Base-by-base conservation (phyloP, 257 asterid species). In the Jaltomata sinuosa region DNA sequence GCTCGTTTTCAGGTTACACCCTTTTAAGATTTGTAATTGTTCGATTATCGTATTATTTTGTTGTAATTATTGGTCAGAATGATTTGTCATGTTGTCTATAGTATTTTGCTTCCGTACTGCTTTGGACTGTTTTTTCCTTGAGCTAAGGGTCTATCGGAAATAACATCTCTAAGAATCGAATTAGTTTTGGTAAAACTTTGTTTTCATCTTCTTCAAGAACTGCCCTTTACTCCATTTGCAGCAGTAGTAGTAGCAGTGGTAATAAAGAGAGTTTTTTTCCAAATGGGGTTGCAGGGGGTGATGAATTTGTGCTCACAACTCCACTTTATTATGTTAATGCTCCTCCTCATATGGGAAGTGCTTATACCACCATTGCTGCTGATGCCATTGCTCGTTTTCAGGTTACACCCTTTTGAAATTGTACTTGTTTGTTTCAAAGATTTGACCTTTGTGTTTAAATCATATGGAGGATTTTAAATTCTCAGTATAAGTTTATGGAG, bases 301-400 rank as follows among this genome's bases (percentile, higher is more conserved):
- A 76, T 27, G 1, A n/a, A 0, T 76, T 76, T 88, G 95, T 96
- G 69, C 91, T 96, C 84, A 93, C 99, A 57, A 94, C 99, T 82
- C 99, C 98, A 45, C 98, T 94, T 86, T 96, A 96, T 87, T 96
- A 94, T 88, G 99, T 96, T 9, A 96, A 93, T 91, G 98, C 99
- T 87, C 98, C 98, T 50, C 98, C 99, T 59, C 98, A 94, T 76
- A 93, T 94, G 97, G 99, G 98, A 78, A 96, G 98, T 87, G 98
- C 98, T 68, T 93, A 94, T 86, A 93, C 97, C 79, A 94, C 97
- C 88, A 93, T 94, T 76, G 98, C 97, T 32, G 97, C 98, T 25
- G 99, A 94, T 62, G 89, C 95, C 84, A 89, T 93, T 34, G 95
- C 98, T 54, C 96, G 96, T 83, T 96, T 90, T 88, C 98, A 94